Conservation (phyloP, 2,329 filamentous ascomycete genomes). For the Epichloe elymi region DNA sequence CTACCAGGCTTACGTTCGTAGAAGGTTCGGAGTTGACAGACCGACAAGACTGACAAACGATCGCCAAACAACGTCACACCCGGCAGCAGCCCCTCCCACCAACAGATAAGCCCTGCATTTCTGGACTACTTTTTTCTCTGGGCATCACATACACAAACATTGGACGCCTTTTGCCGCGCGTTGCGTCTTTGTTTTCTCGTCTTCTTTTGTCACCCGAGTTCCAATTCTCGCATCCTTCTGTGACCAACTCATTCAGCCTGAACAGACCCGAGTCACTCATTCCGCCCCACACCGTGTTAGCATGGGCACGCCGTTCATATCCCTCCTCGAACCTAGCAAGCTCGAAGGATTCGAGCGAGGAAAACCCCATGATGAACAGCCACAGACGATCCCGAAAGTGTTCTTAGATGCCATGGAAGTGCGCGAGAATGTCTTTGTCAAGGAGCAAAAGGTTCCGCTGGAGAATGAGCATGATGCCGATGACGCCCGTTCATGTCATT, state of each 20-base stretch:
- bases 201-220: neutral
- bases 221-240: neutral
- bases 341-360: constrained; percentile 34
- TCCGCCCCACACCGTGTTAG: neutral
- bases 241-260: neutral
- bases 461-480: constrained; percentile 71
- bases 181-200: neutral
- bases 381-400: constrained; percentile 31
- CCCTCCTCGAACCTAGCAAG: constrained; percentile 33
- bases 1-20: too few species aligned
- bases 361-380: constrained; percentile 29
- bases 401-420: constrained; percentile 55
- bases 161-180: too few species aligned
- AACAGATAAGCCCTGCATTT: neutral
- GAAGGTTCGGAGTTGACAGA: too few species aligned
- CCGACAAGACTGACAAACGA: neutral
- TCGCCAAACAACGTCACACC: neutral
- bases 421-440: constrained; percentile 46
- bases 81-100: neutral
- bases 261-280: neutral
- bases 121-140: neutral
- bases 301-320: constrained; percentile 39
- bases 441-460: constrained; percentile 43
- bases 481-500: constrained; percentile 69
- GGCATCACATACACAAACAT: too few species aligned